Evolutionary conservation across 495 filamentous ascomycete genomes (phyloP), one percentile per base, ranked within the genome.

Genomic region (Aspergillus panamensis): DNA sequence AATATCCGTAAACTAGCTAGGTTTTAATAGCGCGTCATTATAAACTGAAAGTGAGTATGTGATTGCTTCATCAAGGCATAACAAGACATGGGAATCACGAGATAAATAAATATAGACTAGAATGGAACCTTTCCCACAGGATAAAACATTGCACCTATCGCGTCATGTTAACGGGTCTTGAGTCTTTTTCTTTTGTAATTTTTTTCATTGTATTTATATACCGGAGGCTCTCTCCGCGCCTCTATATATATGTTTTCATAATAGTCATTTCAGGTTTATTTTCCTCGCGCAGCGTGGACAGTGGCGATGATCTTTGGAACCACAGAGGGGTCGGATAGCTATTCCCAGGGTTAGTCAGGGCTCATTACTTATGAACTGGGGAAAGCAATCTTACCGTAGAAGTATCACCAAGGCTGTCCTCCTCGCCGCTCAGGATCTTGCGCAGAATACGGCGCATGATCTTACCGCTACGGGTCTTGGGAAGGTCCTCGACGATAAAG

Each of bases 401-500:
- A 30, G 77, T 93, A 65, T 99, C 95, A 64, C 94, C 94, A 53
- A 99, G 78, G 70, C 93, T 91, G 66, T 97, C 94, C 74, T 97
- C 95, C 80, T 99, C 94, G 10, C 92, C 92, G 44, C 90, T 90
- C 59, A 99, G 75, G 62, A 97, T 92, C 88, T 99, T 97, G 57
- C 94, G 86, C 75, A 99, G 71, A 73, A 99, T 97, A 54, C 94
- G 85, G 54, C 94, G 83, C 94, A 99, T 97, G 66, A 97, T 99
- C 87, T 99, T 99, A 55, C 94, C 94, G 63, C 87, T 92, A 59
- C 94, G 80, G 42, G 94, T 97, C 84, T 99, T 97, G 59, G 94
- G 94, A 29, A 99, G 81, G 69, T 97, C 93, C 4, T 91, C 86
- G 20, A 97, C 87, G 33, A 94, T 82, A 69, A 84, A 95, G 51